Evolutionary conservation across 2,329 filamentous ascomycete genomes (phyloP), one percentile per base, ranked within the genome.

Genomic region (Phialophora macrospora): DNA sequence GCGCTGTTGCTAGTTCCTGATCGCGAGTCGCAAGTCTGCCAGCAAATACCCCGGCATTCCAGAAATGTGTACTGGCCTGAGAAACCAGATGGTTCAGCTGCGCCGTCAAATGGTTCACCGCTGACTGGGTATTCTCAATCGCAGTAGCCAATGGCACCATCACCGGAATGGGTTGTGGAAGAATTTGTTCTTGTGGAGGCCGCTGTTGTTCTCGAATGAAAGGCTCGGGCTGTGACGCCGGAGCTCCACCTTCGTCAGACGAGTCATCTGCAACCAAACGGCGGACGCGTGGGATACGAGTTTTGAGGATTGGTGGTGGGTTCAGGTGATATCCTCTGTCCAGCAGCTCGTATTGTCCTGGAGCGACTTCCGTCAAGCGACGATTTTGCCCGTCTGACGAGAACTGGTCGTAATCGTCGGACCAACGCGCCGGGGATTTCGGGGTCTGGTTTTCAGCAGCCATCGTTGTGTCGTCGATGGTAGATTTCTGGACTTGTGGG

Each of bases 351-450:
- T 32, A 59, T 6, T 49, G 14, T 30, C 56, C 41, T 22, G 41
- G 17, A 6, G 41, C 22, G 11, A 44, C 14, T 26, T 32, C 14
- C 9, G 7, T 30, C 41, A 49, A 28, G n/a, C 46, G 41, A 20
- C 26, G 56, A 14, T 49, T 38, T 14, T 59, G 26, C 3, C 56
- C 41, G 12, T 59, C 56, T 8, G 38, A 48, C 6, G 56, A 59
- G 41, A 59, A 59, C 30, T 59, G 38, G 41, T 59, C 56, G 8
- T 32, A 59, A 17, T 59, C 56, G 17, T 20, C 56, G 1, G 38
- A 30, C 56, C 56, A 59, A 44, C 38, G 38, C 20, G 38, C 38
- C 7, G 17, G 38, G 6, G 38, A 44, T 11, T 44, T 44, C 38
- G 38, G 38, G 6, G 38, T 44, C 14, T 8, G 14, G 38, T n/a